These are phyloP conservation scores for Fusarium ambrosium DNA, from an alignment of 2,329 filamentous ascomycete genomes.

Conservation along the genomic window DNA sequence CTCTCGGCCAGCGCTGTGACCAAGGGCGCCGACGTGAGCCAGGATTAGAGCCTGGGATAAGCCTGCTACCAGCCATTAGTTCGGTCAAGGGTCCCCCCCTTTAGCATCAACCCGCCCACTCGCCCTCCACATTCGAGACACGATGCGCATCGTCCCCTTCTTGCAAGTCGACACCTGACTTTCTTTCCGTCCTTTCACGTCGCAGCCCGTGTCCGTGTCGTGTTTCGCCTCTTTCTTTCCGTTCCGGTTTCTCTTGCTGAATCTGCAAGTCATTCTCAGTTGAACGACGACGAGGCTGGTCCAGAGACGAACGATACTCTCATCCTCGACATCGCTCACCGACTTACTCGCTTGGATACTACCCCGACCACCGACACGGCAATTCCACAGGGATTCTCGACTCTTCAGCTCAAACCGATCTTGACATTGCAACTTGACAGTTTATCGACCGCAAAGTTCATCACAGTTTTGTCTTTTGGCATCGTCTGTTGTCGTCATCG, in stretches of 20 bases:
- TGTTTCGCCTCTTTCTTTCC: conserved; percentile 27
- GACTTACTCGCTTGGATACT: conserved; percentile 15
- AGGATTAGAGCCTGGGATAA: conserved; percentile 35
- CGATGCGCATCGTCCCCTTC: conserved; percentile 48
- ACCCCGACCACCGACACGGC: conserved; percentile 11
- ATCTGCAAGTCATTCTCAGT: neutral
- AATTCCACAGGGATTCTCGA: conserved; percentile 3
- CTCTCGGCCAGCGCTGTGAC: conserved; percentile 33
- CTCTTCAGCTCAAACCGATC: neutral
- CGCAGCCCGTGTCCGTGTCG: conserved; percentile 35
- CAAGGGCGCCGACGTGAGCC: conserved; percentile 33
- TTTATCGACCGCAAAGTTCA: conserved; percentile 6
- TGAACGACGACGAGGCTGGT: neutral
- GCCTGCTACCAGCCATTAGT: conserved; percentile 36
- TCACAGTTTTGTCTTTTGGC: conserved; percentile 23
- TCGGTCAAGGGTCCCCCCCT: conserved; percentile 40
- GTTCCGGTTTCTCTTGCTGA: conserved; percentile 2
- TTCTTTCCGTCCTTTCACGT: conserved; percentile 43
- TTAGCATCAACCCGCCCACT: conserved; percentile 43
- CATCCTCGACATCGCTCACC: conserved; percentile 4
- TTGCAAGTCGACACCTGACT: conserved; percentile 42
- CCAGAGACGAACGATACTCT: neutral
- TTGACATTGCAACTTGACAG: neutral
- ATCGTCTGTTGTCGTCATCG: conserved; percentile 27
- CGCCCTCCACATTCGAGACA: conserved; percentile 52